Evolutionary conservation across 2,329 filamentous ascomycete genomes (phyloP), one percentile per base, ranked within the genome.

Genomic region (Parastagonospora nodorum): DNA sequence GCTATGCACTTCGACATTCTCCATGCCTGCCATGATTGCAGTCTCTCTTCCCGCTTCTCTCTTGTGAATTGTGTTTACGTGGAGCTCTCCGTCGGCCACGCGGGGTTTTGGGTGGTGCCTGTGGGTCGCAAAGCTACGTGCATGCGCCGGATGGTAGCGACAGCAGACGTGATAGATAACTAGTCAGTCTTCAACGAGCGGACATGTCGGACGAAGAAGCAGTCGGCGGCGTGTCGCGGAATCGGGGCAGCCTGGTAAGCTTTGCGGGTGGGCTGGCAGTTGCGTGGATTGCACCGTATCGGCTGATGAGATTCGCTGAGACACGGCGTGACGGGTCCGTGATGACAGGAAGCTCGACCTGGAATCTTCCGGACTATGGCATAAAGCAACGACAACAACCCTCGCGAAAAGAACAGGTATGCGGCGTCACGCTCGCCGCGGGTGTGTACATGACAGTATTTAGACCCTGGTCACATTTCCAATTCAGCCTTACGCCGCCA

Each of bases 1-100:
- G 85, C 92, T 96, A 77, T 97, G 93, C 63, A 99, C 90, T 76
- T 97, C 91, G 63, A 99, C 83, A 78, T 95, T 90, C 80, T 99
- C 94, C 81, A 97, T 95, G 71, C 90, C 91, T 53, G 90, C 92
- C 92, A 96, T 96, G 51, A 28, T 58, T 54, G 32, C 24, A 32
- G 35, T 8, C 35, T 38, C 8, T 16, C 14, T 11, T 9, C 35
- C 35, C 4, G 33, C 19, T 15, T 15, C 10, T n/a, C 19, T 24
- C 14, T 7, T 8, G 15, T 37, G 35, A 19, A 8, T n/a, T 19
- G 35, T 24, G 36, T 32, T 30, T 45, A 27, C 29, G 32, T 27
- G 29, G 28, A 37, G 40, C 41, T 43, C 29, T 16, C 35, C 28
- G 19, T 16, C 19, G 24, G 29, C 19, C 42, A 10, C 39, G 57